Percentiles rank a stretch among this genome's conserved stretches.
phyloP scores from a whole-genome alignment of 306 rosid genomes.

The Albizia julibrissin region DNA sequence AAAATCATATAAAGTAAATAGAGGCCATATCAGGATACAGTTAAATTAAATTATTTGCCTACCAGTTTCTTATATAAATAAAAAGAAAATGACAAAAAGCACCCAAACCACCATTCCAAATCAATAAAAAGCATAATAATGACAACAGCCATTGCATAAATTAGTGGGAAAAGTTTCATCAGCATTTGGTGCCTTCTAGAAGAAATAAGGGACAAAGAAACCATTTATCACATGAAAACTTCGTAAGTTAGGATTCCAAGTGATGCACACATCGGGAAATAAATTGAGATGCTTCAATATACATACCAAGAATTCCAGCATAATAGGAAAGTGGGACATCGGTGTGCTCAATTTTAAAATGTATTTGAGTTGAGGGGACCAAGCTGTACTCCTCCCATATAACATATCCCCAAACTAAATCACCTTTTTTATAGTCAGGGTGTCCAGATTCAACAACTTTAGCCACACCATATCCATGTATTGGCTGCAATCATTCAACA shows the following conservation, averaged over 20 bases:
- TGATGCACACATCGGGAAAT: background rate
- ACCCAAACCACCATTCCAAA: background rate
- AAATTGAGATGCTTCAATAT: background rate
- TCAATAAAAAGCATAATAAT: background rate
- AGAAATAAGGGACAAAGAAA: background rate
- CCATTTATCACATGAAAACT: background rate
- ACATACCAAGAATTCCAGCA: slow-evolving; percentile 26
- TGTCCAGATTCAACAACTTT: slow-evolving; percentile 1
- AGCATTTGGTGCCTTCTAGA: background rate
- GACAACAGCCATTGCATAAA: background rate
- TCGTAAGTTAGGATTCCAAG: background rate
- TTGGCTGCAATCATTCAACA: background rate
- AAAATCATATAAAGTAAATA: background rate
- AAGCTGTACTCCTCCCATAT: slow-evolving; percentile 17
- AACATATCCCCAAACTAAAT: background rate
- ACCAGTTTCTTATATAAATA: background rate
- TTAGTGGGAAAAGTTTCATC: background rate
- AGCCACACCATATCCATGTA: slow-evolving; percentile 13
- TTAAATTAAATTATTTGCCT: background rate
- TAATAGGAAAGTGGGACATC: slow-evolving; percentile 37
- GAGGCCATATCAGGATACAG: background rate
- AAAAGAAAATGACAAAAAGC: background rate
- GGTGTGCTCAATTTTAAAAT: slow-evolving; percentile 18
- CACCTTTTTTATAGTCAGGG: background rate
- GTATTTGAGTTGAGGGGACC: background rate